Evolutionary conservation across 768 basidiomycete species (phyloP), one percentile per base, ranked within the genome.

Genomic region (Saitozyma sp.): DNA sequence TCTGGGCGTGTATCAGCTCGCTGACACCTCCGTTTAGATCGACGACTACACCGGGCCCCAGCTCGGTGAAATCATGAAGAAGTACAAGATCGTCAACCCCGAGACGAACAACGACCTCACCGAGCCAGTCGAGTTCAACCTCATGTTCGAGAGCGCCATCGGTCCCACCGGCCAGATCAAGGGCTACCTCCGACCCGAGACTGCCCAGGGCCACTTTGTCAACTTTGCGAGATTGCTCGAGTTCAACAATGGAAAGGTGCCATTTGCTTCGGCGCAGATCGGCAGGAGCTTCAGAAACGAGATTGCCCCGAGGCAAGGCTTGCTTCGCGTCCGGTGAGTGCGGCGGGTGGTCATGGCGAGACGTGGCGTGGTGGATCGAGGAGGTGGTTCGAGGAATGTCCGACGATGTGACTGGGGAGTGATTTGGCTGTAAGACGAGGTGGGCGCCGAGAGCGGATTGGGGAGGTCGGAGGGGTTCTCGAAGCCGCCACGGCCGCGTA

Each of bases 71-170:
- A 85, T 98, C 54, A 91, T 92, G 80, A 83, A 84, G 51, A 88
- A 86, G 69, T 82, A 91, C 81, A 83, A 87, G 62, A 89, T 98
- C 76, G 83, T 84, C 54, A 95, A 94, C 77, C 95, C 95, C 1
- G 91, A 90, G 66, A 95, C 94, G 0, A 89, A 86, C 71, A 97
- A 99, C 79, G 89, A 90, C 73, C 89, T 98, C 39, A 84, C 88
- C 51, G 92, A 94, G 77, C 96, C 96, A 9, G 89, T 91, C 73
- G 87, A 89, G 77, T 99, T 98, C 84, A 99, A 98, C 81, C 86
- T 98, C 75, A 98, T 99, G 96, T 98, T 99, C 81, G 87, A 91
- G 54, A 92, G 89, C 76, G 91, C 89, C 81, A 97, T 99, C 74
- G 96, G 95, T 19, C 95, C 95, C 13, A 97, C 95, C 2, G 95